phyloP scores from a whole-genome alignment of 352 stramenopile genomes.

The Discostella stelligera region DNA sequence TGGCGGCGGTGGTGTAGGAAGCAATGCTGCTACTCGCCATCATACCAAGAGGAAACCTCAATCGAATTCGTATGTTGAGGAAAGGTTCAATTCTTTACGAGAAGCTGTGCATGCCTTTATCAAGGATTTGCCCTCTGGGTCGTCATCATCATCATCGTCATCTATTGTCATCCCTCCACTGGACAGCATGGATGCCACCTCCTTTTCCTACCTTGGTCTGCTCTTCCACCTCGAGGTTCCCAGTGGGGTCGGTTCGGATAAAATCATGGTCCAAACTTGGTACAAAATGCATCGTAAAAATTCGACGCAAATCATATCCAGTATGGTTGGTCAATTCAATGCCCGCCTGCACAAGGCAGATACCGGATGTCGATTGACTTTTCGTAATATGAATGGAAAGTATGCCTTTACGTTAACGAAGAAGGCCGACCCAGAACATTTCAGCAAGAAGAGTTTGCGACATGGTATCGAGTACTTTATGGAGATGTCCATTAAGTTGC shows the following conservation, averaged over 20 bases:
- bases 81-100: conserved; percentile 11
- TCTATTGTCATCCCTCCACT: conserved; percentile 3
- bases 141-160: conserved; percentile 5
- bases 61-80: neutral
- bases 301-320: conserved; percentile 20
- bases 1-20: neutral
- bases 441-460: conserved; percentile 21
- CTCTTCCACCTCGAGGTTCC: conserved; percentile 36
- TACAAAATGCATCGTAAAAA: conserved; percentile 30
- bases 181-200: conserved; percentile 14
- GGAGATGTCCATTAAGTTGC: conserved; percentile 45
- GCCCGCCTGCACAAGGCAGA: conserved; percentile 23
- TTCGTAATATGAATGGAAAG: conserved; percentile 27
- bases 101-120: conserved; percentile 35
- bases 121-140: conserved; percentile 25
- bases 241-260: neutral
- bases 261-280: conserved; percentile 20
- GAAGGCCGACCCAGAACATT: conserved; percentile 22
- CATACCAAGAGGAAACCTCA: neutral
- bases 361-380: conserved; percentile 25
- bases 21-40: neutral
- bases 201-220: conserved; percentile 32
- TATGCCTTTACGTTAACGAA: conserved; percentile 26
- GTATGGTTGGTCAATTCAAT: conserved; percentile 34
- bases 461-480: conserved; percentile 46